A percentile compares a stretch with the other conserved stretches of the same genome.
phyloP scores from a whole-genome alignment of 2,329 filamentous ascomycete genomes.

The Orbilia quercus region DNA sequence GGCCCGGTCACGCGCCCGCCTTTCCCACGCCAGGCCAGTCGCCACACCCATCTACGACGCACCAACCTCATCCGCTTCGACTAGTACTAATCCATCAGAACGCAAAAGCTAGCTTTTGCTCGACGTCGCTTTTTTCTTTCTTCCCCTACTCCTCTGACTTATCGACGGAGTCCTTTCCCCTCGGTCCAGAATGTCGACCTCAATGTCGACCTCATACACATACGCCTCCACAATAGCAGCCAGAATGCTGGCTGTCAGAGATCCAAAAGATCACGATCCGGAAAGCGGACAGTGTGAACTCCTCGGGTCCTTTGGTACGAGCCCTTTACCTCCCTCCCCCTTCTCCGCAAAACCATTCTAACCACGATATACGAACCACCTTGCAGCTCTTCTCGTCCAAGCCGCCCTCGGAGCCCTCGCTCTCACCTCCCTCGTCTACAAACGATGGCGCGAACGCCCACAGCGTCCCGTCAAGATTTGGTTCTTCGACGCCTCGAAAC shows the following conservation, averaged over 20 bases:
- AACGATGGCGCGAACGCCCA: constrained; percentile 89
- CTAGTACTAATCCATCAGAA: constrained; percentile 3
- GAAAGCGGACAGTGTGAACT: constrained; percentile 83
- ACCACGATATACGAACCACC: not conserved
- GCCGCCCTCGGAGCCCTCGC: constrained; percentile 84
- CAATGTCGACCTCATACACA: constrained; percentile 12
- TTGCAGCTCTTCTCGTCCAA: constrained; percentile 79
- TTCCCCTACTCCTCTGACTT: constrained; percentile 6
- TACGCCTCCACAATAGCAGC: constrained; percentile 8
- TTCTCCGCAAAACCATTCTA: too few species aligned
- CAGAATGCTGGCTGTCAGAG: constrained; percentile 42
- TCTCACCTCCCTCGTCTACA: constrained; percentile 86
- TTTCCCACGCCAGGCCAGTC: not conserved
- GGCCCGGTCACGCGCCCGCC: constrained; percentile 20
- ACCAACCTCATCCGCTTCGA: constrained; percentile 24
- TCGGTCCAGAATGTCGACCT: not conserved
- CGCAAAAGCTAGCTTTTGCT: not conserved
- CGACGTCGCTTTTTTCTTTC: too few species aligned
- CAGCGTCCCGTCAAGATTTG: constrained; percentile 95
- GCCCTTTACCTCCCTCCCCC: not conserved
- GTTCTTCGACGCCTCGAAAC: constrained; percentile 95
- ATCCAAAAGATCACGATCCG: constrained; percentile 42
- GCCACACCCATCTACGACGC: not conserved
- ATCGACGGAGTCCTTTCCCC: not conserved
- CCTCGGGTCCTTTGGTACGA: constrained; percentile 80